Evolutionary conservation across 1,139 yeast genomes (phyloP), one percentile per base, ranked within the genome.

Genomic region (Pichia sp.): DNA sequence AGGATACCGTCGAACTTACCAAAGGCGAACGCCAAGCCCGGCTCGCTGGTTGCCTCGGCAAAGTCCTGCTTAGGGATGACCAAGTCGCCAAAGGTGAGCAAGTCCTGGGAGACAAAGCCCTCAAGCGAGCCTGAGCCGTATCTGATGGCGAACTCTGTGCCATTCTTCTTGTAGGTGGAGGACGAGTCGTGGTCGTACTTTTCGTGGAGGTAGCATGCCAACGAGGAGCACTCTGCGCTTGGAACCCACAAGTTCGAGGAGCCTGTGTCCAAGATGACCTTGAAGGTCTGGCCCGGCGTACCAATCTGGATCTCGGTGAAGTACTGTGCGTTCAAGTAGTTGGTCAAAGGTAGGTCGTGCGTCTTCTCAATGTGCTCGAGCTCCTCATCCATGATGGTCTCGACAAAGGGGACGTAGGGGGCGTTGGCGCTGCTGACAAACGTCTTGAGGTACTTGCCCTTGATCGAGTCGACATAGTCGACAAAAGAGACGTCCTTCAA

Each of bases 181-280:
- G 97, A 90, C 16, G 80, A 74, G 52, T 80, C 82, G 63, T 90
- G 95, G 72, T 89, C 95, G 69, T 89, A 93, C 77, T 90, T 92
- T 66, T 85, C 68, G 75, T 93, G 99, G 71, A 93, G 78, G 79
- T 82, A 92, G 75, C 99, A 93, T 47, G 99, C 98, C 74, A 93
- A 82, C 5, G 97, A 90, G 49, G 89, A 76, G 76, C 99, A 93
- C 61, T 89, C 92, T 49, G 78, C 65, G 57, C 95, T 82, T 54
- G 99, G 99, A 58, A 93, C 92, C 99, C 99, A 93, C 74, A 93
- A 77, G 73, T 93, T 93, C 52, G 97, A 87, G 31, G 97, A 89
- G 47, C 99, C 99, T 36, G 98, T 93, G 72, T 93, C 98, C 67
- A 93, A 79, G 61, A 88, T 84, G 50, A 88, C 95, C 76, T 90